A percentile compares a stretch with the other conserved stretches of the same genome.
These are phyloP conservation scores for Phytopythium chamaehyphon DNA, from an alignment of 352 stramenopile genomes.

Conservation along the genomic window DNA sequence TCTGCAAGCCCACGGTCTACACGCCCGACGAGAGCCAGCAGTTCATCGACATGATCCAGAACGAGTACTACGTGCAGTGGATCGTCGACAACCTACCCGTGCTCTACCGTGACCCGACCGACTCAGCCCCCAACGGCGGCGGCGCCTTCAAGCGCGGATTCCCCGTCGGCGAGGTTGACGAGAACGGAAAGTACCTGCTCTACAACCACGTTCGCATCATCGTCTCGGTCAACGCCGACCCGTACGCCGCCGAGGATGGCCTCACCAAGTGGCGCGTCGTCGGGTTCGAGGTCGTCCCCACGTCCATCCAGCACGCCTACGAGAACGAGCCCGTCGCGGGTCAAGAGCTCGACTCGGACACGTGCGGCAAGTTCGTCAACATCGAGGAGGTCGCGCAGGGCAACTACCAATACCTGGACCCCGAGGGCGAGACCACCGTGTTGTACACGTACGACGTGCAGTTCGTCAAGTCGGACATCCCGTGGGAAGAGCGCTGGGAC, in stretches of 20 bases:
- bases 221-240: conserved; percentile 89
- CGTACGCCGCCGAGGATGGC: conserved; percentile 59
- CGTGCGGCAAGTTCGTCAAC: conserved; percentile 88
- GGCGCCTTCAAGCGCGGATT: conserved; percentile 89
- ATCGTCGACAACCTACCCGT: conserved; percentile 92
- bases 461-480: conserved; percentile 92
- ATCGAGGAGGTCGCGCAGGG: conserved; percentile 74
- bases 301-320: conserved; percentile 92
- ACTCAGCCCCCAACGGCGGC: conserved; percentile 39
- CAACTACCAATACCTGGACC: conserved; percentile 84
- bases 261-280: conserved; percentile 87
- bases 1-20: conserved; percentile 89
- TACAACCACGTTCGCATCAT: conserved; percentile 99
- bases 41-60: conserved; percentile 92
- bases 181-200: conserved; percentile 91
- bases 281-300: conserved; percentile 95
- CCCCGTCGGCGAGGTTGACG: conserved; percentile 91
- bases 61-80: conserved; percentile 95
- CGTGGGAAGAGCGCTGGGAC: conserved; percentile 98
- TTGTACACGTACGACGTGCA: conserved; percentile 99
- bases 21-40: conserved; percentile 64
- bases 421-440: conserved; percentile 73
- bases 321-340: conserved; percentile 79
- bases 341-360: conserved; percentile 77
- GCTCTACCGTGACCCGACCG: conserved; percentile 75